phyloP scores from a whole-genome alignment of 371 early-diverging fungal species.

The Haplosporangium sp. region DNA sequence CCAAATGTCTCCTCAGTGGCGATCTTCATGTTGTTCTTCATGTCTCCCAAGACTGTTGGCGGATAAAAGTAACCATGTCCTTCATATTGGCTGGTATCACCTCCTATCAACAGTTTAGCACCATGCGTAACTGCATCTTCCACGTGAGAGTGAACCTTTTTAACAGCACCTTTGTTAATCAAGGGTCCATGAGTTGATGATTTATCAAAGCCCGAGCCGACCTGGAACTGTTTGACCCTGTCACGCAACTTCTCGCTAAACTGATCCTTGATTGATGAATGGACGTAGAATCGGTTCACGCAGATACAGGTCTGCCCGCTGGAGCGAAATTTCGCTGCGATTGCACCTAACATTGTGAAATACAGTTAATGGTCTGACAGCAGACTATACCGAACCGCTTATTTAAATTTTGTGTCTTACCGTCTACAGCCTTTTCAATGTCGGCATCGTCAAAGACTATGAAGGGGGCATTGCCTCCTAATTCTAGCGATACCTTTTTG shows the following conservation, averaged over 20 bases:
- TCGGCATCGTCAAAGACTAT: constrained; percentile 88
- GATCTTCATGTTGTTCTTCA: constrained; percentile 71
- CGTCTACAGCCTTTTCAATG: constrained; percentile 65
- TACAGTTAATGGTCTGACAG: neutral
- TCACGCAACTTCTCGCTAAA: constrained; percentile 70
- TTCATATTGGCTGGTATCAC: constrained; percentile 11
- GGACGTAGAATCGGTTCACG: constrained; percentile 91
- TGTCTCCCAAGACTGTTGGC: constrained; percentile 77
- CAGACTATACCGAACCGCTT: neutral
- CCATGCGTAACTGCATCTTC: constrained; percentile 79
- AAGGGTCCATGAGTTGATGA: constrained; percentile 83
- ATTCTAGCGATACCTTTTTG: constrained; percentile 84
- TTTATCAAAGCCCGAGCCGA: constrained; percentile 82
- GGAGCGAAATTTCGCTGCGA: constrained; percentile 87
- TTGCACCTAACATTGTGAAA: constrained; percentile 35
- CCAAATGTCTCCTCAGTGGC: constrained; percentile 85
- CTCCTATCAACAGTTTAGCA: constrained; percentile 74
- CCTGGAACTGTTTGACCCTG: constrained; percentile 68
- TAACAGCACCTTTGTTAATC: constrained; percentile 75
- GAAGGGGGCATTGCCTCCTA: constrained; percentile 92
- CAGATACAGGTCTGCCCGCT: constrained; percentile 91
- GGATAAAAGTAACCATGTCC: constrained; percentile 74
- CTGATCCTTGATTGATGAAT: constrained; percentile 75
- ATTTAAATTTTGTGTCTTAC: constrained; percentile 19
- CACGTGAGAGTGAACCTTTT: constrained; percentile 78